These are phyloP conservation scores for Gentiana dahurica DNA, from an alignment of 257 asterid species.

Conservation along the genomic window DNA sequence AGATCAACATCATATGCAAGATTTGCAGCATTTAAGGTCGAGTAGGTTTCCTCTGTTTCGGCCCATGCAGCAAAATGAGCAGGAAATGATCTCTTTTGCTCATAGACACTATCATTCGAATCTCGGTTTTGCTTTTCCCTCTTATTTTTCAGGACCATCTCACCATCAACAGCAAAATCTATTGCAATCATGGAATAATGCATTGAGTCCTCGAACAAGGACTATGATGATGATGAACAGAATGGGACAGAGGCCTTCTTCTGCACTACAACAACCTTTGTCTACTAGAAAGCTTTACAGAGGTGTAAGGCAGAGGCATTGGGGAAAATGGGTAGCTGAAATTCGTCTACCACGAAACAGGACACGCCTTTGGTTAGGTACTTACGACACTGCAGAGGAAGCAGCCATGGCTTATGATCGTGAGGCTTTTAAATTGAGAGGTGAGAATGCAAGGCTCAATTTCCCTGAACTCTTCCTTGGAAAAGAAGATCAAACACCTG, in stretches of 20 bases:
- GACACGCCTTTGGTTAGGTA: constrained; percentile 94
- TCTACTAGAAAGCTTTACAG: constrained; percentile 62
- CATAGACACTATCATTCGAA: constrained; percentile 23
- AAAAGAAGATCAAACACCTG: constrained; percentile 18
- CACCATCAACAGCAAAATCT: constrained; percentile 44
- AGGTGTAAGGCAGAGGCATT: constrained; percentile 92
- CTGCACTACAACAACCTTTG: constrained; percentile 39
- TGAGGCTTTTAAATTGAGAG: constrained; percentile 75
- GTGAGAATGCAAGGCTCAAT: constrained; percentile 78
- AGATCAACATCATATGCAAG: constrained; percentile 10
- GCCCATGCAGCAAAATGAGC: constrained; percentile 28
- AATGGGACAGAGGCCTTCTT: constrained; percentile 26
- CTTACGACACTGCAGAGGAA: constrained; percentile 88
- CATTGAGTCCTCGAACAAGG: constrained; percentile 64
- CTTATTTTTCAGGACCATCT: constrained; percentile 42
- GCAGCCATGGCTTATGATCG: constrained; percentile 94
- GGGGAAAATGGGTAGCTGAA: constrained; percentile 99
- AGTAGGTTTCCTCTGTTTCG: constrained; percentile 26
- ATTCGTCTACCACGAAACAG: constrained; percentile 85
- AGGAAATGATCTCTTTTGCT: constrained; percentile 78
- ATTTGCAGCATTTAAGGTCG: constrained; percentile 11
- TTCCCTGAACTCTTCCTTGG: constrained; percentile 72
- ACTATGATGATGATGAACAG: constrained; percentile 69
- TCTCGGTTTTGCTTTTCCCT: constrained; percentile 39
- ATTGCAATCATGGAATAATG: constrained; percentile 63